Percentiles rank a stretch among this genome's conserved stretches.
These are phyloP conservation scores for Edaphochlamys debaryana DNA, from an alignment of 139 green algal genomes.

Conservation along the genomic window DNA sequence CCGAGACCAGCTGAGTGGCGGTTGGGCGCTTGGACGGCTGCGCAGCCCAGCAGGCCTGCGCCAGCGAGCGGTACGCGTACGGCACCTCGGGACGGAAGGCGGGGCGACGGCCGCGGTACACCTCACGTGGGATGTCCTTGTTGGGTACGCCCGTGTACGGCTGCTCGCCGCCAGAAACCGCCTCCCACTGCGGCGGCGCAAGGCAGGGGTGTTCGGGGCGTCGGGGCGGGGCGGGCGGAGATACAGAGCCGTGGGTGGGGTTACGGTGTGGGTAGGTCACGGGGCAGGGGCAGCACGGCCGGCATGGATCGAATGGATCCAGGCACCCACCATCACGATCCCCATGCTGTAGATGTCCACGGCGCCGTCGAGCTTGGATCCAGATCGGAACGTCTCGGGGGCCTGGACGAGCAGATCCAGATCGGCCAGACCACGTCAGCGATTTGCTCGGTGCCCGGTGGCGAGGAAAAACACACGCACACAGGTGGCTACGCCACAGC, in stretches of 20 bases:
- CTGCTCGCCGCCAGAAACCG: background rate
- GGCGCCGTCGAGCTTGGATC: background rate
- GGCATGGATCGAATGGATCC: too few species aligned
- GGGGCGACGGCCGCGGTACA: background rate
- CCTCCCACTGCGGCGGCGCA: background rate
- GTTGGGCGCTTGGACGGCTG: background rate
- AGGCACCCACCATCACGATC: background rate
- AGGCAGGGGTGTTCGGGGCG: too few species aligned
- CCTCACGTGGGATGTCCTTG: background rate
- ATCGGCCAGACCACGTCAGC: too few species aligned
- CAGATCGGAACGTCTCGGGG: background rate
- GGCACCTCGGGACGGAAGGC: background rate
- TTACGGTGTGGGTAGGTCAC: too few species aligned
- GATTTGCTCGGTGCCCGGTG: too few species aligned
- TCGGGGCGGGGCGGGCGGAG: too few species aligned
- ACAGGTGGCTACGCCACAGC: too few species aligned
- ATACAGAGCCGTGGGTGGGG: too few species aligned
- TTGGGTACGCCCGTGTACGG: background rate
- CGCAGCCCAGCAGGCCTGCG: background rate
- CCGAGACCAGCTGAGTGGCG: background rate
- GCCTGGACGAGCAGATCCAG: too few species aligned
- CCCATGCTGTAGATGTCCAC: background rate
- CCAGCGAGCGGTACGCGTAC: background rate
- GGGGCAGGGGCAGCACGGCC: too few species aligned
- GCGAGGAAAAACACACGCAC: too few species aligned